phyloP scores from a whole-genome alignment of 192 early-diverging fungal genomes.

The Backusella luteola region DNA sequence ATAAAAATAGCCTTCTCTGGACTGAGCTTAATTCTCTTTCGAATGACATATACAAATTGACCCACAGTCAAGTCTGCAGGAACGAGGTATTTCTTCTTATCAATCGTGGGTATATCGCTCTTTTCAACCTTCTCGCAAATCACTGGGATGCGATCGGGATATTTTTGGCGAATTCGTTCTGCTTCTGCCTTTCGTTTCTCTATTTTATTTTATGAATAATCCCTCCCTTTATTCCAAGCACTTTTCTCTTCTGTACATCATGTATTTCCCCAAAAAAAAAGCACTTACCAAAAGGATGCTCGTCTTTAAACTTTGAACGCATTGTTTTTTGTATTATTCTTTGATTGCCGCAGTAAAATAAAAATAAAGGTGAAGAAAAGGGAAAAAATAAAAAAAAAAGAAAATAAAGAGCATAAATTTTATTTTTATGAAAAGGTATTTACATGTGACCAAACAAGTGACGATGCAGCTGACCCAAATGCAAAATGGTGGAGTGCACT shows the following conservation, averaged over 20 bases:
- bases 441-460: slow-evolving; percentile 6
- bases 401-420: slow-evolving; percentile 1
- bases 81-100: slow-evolving; percentile 99
- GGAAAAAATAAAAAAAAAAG: background rate
- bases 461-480: slow-evolving; percentile 10
- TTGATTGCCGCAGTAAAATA: slow-evolving; percentile 6
- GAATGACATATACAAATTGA: slow-evolving; percentile 96
- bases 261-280: background rate
- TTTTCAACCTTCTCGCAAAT: slow-evolving; percentile 98
- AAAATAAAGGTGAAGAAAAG: background rate
- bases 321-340: slow-evolving; percentile 29
- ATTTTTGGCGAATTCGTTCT: slow-evolving; percentile 95
- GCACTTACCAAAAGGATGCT: slow-evolving; percentile 84
- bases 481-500: background rate
- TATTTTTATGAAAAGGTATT: background rate
- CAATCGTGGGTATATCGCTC: slow-evolving; percentile 95
- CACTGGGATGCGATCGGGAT: slow-evolving; percentile 89
- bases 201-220: slow-evolving; percentile 19
- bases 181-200: slow-evolving; percentile 97
- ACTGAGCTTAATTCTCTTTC: slow-evolving; percentile 95
- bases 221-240: background rate
- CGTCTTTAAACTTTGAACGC: slow-evolving; percentile 95
- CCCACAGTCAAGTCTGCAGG: slow-evolving; percentile 98
- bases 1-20: slow-evolving; percentile 99
- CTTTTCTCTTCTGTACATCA: background rate